Evolutionary conservation across 2,329 filamentous ascomycete species (phyloP).

Genomic region (Aspergillus thermomutatus): DNA sequence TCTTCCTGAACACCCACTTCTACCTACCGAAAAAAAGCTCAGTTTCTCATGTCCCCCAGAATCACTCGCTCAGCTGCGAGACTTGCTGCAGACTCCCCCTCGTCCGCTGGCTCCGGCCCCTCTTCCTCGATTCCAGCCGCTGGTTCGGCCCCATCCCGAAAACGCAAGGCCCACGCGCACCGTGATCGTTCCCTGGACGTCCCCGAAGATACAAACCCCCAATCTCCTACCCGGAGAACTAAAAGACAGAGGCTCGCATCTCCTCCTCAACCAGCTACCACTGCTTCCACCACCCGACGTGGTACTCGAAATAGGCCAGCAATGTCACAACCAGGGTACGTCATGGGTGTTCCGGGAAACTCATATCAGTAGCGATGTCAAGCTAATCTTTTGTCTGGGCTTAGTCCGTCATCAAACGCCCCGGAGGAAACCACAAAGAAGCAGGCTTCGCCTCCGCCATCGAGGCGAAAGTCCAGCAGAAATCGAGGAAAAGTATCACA

Average conservation of each 20-base stretch:
- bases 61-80: slow-evolving; percentile 92
- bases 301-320: slow-evolving; percentile 31
- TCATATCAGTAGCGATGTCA: slow-evolving; percentile 1
- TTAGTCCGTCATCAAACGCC: slow-evolving; percentile 61
- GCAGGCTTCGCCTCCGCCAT: slow-evolving; percentile 56
- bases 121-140: slow-evolving; percentile 40
- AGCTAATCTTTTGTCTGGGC: slow-evolving; percentile 15
- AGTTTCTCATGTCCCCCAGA: slow-evolving; percentile 89
- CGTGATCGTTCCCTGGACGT: slow-evolving; percentile 45
- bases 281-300: slow-evolving; percentile 44
- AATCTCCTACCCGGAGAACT: slow-evolving; percentile 53
- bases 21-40: slow-evolving; percentile 21
- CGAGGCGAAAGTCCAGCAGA: slow-evolving; percentile 69
- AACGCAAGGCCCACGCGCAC: slow-evolving; percentile 67
- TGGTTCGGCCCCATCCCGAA: slow-evolving; percentile 56
- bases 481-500: slow-evolving; percentile 61
- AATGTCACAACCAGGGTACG: slow-evolving; percentile 44
- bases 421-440: slow-evolving; percentile 60
- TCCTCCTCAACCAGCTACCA: slow-evolving; percentile 34
- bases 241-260: slow-evolving; percentile 69
- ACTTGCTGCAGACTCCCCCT: slow-evolving; percentile 66
- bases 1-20: slow-evolving; percentile 6
- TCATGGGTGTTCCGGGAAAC: slow-evolving; percentile 13
- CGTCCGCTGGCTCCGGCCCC: slow-evolving; percentile 41
- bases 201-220: slow-evolving; percentile 29